These are phyloP conservation scores for Basidioascus undulatus DNA, from an alignment of 768 basidiomycete species.

Conservation along the genomic window DNA sequence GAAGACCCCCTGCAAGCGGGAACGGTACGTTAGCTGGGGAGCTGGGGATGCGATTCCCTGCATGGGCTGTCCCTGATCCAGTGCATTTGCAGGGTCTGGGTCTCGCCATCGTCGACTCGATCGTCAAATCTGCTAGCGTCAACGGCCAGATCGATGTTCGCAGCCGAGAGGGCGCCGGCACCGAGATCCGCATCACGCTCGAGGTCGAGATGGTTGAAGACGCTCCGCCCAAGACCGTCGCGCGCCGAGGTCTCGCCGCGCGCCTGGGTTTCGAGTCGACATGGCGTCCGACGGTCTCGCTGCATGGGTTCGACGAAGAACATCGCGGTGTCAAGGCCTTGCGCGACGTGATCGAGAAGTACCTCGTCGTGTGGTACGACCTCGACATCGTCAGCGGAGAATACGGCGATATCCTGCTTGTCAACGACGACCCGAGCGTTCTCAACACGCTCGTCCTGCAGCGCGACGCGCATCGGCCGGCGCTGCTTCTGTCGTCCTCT, in stretches of 20 bases:
- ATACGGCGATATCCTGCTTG: slow-evolving; percentile 43
- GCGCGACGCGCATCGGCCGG: slow-evolving; percentile 35
- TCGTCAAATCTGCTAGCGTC: slow-evolving; percentile 61
- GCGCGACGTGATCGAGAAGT: slow-evolving; percentile 23
- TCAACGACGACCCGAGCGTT: slow-evolving; percentile 49
- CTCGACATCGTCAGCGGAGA: slow-evolving; percentile 26
- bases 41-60: too few species aligned
- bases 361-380: slow-evolving; percentile 54
- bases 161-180: slow-evolving; percentile 73
- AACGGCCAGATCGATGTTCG: slow-evolving; percentile 80
- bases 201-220: slow-evolving; percentile 36
- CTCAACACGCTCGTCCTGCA: slow-evolving; percentile 33
- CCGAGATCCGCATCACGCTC: slow-evolving; percentile 72
- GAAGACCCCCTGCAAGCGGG: slow-evolving; percentile 84
- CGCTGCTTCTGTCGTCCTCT: slow-evolving; percentile 47
- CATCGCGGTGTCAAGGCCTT: neutral
- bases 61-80: too few species aligned
- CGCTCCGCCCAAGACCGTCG: slow-evolving; percentile 25
- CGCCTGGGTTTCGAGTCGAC: slow-evolving; percentile 19
- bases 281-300: slow-evolving; percentile 33
- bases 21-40: too few species aligned
- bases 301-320: slow-evolving; percentile 46
- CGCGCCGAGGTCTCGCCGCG: slow-evolving; percentile 1
- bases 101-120: slow-evolving; percentile 82
- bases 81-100: too few species aligned